A percentile compares a stretch with the other conserved stretches of the same genome.
phyloP scores from a whole-genome alignment of 495 filamentous ascomycete genomes.

The Cercophora sp. region DNA sequence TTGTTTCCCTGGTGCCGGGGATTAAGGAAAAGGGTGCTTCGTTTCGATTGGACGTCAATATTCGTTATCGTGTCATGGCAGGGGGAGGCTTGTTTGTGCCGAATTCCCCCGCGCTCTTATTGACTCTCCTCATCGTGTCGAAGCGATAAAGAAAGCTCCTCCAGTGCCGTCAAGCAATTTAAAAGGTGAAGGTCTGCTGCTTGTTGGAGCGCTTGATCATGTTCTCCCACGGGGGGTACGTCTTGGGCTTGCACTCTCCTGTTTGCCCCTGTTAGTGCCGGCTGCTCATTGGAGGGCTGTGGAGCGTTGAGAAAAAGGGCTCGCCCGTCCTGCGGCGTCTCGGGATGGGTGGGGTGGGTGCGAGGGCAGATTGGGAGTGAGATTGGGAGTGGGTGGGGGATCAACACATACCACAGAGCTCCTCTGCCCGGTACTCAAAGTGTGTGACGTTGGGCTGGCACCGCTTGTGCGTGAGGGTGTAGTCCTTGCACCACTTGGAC shows the following conservation, averaged over 20 bases:
- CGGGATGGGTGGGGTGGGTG: background rate
- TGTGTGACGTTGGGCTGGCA: constrained; percentile 39
- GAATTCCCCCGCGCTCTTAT: too few species aligned
- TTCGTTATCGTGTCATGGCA: too few species aligned
- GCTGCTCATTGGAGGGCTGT: background rate
- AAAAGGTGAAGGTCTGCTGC: constrained; percentile 23
- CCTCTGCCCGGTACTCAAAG: constrained; percentile 35
- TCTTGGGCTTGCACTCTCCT: constrained; percentile 38
- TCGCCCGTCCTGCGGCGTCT: background rate
- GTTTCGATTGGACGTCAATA: too few species aligned
- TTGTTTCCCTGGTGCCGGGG: too few species aligned
- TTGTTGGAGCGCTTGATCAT: constrained; percentile 36
- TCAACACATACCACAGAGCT: constrained; percentile 34
- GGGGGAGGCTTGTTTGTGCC: too few species aligned
- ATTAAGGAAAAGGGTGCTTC: too few species aligned
- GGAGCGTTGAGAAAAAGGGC: background rate
- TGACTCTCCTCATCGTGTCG: too few species aligned
- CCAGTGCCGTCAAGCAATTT: background rate
- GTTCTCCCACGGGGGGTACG: constrained; percentile 33
- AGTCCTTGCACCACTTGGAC: constrained; percentile 39
- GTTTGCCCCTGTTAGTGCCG: constrained; percentile 13
- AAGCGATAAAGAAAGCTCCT: too few species aligned
- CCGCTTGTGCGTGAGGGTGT: constrained; percentile 37
- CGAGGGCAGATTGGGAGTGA: background rate
- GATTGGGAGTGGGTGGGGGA: background rate